Evolutionary conservation across 192 early-diverging fungal species (phyloP).

Genomic region (Gaertneriomyces sp.): DNA sequence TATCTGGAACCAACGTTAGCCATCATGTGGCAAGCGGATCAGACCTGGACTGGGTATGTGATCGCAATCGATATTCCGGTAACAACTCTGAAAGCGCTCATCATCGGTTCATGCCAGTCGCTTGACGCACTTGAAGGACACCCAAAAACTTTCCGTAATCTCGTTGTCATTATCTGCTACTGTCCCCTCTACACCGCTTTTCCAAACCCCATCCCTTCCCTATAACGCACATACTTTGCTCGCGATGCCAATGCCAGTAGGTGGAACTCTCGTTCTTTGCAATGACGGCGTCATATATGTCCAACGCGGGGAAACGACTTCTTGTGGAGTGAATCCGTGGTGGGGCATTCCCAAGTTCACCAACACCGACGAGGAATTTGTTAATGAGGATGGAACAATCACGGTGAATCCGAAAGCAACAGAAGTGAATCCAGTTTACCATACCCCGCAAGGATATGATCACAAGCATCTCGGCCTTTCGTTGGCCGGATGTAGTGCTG

Average conservation of each 20-base stretch:
- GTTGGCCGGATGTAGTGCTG: slow-evolving; percentile 64
- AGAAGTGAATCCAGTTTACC: slow-evolving; percentile 43
- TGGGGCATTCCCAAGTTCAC: too few species aligned
- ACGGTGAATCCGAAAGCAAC: too few species aligned
- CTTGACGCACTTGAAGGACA: slow-evolving; percentile 62
- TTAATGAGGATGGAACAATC: too few species aligned
- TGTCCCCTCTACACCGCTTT: too few species aligned
- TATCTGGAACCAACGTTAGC: slow-evolving; percentile 93
- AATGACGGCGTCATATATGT: slow-evolving; percentile 81
- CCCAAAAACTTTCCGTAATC: slow-evolving; percentile 71
- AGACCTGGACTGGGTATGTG: slow-evolving; percentile 82
- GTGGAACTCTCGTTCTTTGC: slow-evolving; percentile 77
- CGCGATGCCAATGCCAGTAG: slow-evolving; percentile 77
- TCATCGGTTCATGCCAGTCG: slow-evolving; percentile 44
- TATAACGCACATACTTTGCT: slow-evolving; percentile 72
- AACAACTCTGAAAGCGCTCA: neutral
- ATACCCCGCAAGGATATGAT: slow-evolving; percentile 35
- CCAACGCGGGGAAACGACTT: too few species aligned
- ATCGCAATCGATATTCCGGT: neutral
- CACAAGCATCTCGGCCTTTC: slow-evolving; percentile 61
- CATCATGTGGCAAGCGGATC: slow-evolving; percentile 81
- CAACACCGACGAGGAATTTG: too few species aligned
- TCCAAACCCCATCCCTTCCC: slow-evolving; percentile 50
- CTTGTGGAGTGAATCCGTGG: too few species aligned
- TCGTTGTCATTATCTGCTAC: slow-evolving; percentile 23